Conservation (phyloP, 2,329 filamentous ascomycete species). For the Gaeumannomyces sp. region DNA sequence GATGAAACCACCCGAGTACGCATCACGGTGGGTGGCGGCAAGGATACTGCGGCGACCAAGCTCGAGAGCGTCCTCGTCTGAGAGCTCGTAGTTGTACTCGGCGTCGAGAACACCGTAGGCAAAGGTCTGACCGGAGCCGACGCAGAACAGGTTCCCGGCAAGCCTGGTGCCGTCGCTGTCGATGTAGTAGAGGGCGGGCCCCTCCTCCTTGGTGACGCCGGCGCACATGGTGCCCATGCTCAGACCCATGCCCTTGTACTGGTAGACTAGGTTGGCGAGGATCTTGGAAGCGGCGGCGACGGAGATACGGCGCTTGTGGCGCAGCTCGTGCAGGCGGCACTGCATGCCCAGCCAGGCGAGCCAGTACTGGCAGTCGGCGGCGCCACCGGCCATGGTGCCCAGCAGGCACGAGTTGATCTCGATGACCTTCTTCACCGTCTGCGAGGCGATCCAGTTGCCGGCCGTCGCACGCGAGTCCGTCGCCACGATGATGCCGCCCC, state of each 20-base stretch:
- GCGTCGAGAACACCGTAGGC: constrained; percentile 97
- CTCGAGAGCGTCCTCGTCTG: constrained; percentile 81
- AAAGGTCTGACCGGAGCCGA: constrained; percentile 96
- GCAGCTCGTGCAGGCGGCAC: constrained; percentile 97
- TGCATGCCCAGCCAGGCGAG: constrained; percentile 98
- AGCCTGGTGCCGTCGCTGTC: constrained; percentile 94
- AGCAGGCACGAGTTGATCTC: constrained; percentile 93
- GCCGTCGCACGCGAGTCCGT: constrained; percentile 96
- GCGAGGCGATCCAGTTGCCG: constrained; percentile 98
- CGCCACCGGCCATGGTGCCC: constrained; percentile 97
- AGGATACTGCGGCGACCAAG: constrained; percentile 88
- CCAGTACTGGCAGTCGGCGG: constrained; percentile 99
- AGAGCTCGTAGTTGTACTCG: constrained; percentile 86
- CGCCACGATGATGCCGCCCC: constrained; percentile 96
- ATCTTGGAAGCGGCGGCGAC: constrained; percentile 98
- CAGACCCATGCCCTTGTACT: constrained; percentile 97
- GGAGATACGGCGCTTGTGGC: constrained; percentile 97
- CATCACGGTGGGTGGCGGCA: constrained; percentile 92
- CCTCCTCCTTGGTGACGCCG: constrained; percentile 90
- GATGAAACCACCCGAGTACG: constrained; percentile 98
- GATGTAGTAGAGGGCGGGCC: constrained; percentile 97
- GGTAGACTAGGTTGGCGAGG: constrained; percentile 95
- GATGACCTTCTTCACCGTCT: constrained; percentile 99
- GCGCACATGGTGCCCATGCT: constrained; percentile 99
- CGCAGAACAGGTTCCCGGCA: constrained; percentile 93